These are phyloP conservation scores for Diaporthe vaccinii DNA, from an alignment of 2,329 filamentous ascomycete genomes.

Conservation along the genomic window DNA sequence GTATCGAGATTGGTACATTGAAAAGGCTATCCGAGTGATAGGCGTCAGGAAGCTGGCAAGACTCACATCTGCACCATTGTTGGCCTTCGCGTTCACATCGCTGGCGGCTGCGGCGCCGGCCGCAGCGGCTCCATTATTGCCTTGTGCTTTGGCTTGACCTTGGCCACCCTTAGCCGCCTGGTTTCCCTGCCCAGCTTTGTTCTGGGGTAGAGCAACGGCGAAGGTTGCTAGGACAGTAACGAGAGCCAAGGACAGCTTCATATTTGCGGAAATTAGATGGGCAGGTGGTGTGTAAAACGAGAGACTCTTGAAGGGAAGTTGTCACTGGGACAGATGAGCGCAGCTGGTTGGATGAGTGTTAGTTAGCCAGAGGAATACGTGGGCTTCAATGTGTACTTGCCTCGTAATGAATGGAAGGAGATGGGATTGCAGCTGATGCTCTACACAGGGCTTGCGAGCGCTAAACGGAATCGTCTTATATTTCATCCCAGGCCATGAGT, in stretches of 20 bases:
- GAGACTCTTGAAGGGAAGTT: not conserved
- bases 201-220: conserved; percentile 8
- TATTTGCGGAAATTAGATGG: not conserved
- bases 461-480: conserved; percentile 23
- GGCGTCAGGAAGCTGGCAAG: not conserved
- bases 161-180: conserved; percentile 2
- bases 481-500: not conserved
- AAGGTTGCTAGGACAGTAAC: conserved; percentile 33
- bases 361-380: not conserved
- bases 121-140: conserved; percentile 5
- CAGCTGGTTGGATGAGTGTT: conserved; percentile 7
- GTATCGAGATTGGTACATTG: not conserved
- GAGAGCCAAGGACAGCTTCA: conserved; percentile 32
- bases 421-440: not conserved
- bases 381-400: not conserved
- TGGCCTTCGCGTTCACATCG: conserved; percentile 32
- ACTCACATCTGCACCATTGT: conserved; percentile 32
- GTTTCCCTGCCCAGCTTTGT: not conserved
- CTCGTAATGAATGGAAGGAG: conserved; percentile 12
- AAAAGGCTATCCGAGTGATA: too few relatives aligned
- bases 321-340: conserved; percentile 31
- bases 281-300: not conserved
- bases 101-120: not conserved
- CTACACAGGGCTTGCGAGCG: too few relatives aligned
- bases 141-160: conserved; percentile 2